Evolutionary conservation across 2,329 filamentous ascomycete species (phyloP).

Genomic region (Epichloe brachyelytri): DNA sequence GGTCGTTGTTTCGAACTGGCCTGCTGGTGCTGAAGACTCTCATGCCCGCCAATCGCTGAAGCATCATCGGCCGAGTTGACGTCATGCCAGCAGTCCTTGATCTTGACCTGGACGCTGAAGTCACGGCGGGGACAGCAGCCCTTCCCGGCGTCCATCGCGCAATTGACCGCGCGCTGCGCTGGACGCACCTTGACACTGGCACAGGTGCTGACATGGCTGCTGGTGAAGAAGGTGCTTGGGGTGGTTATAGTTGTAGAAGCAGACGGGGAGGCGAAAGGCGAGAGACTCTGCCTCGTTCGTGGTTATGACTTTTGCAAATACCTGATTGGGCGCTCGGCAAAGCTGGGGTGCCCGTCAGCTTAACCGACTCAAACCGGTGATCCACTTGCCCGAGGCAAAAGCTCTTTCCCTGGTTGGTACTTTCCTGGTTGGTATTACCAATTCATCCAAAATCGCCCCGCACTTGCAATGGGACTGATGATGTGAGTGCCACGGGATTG

Average conservation of each 20-base stretch:
- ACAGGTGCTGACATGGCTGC: conserved; percentile 23
- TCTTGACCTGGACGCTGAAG: conserved; percentile 12
- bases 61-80: conserved; percentile 10
- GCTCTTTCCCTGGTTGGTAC: not conserved
- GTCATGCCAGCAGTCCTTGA: conserved; percentile 5
- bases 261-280: not conserved
- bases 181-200: conserved; percentile 27
- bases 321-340: conserved; percentile 6
- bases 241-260: not conserved
- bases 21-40: conserved; percentile 25
- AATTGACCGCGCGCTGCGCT: conserved; percentile 23
- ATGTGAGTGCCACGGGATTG: too few species aligned
- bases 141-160: conserved; percentile 16
- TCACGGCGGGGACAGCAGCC: conserved; percentile 9
- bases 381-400: not conserved
- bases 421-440: too few species aligned
- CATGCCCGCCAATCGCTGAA: conserved; percentile 10
- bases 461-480: too few species aligned
- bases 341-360: not conserved
- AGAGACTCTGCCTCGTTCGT: not conserved
- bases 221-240: not conserved
- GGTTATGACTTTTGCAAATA: conserved; percentile 3
- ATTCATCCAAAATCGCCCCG: too few species aligned
- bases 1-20: conserved; percentile 14
- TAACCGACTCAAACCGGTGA: not conserved